Base-by-base conservation (phyloP, 305 asterid genomes). In the Fraxinus angustifolia region DNA sequence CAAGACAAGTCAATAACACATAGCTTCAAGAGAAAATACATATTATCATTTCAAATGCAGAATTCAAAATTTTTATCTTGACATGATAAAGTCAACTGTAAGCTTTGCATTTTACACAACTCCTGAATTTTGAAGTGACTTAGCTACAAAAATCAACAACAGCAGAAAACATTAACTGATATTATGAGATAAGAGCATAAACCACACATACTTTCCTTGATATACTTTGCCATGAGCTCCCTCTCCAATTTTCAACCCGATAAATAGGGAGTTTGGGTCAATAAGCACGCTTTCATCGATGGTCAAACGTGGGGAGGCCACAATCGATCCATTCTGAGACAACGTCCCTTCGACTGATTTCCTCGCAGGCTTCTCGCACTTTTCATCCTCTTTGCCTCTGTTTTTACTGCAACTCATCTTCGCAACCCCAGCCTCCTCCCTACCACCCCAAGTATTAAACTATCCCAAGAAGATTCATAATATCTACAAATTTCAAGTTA, bases 211-310 rank as follows among this genome's bases (percentile, higher is more conserved):
- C 98, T 97, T 95, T 88, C 98, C 98, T 87, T 93, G 92, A 83
- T 92, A 95, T 83, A 95, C 98, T 85, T 95, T 95, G 10, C 98
- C 98, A 88, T 95, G 98, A 91, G 98, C 98, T 68, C 98, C 98
- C 86, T 95, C 97, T 0, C 98, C 98, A 78, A 95, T 90, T 87
- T 95, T 93, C 0, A 91, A 85, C 79, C 97, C 98, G 34, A 95
- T 92, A 87, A 90, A 95, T 21, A 95, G 88, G 77, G 92, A 85
- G 79, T 88, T 95, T 12, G 98, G 98, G 84, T 95, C 98, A 77
- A 95, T 89, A 60, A 95, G 91, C 82, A 93, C 95, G 72, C 91
- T 90, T 75, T 90, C 93, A 83, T 93, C 97, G 82, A 95, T 90
- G 83, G 83, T 83, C 28, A 89, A 86, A 70, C 84, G 90, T 21